phyloP scores from a whole-genome alignment of 192 early-diverging fungal genomes.

The Coemansia sp. region DNA sequence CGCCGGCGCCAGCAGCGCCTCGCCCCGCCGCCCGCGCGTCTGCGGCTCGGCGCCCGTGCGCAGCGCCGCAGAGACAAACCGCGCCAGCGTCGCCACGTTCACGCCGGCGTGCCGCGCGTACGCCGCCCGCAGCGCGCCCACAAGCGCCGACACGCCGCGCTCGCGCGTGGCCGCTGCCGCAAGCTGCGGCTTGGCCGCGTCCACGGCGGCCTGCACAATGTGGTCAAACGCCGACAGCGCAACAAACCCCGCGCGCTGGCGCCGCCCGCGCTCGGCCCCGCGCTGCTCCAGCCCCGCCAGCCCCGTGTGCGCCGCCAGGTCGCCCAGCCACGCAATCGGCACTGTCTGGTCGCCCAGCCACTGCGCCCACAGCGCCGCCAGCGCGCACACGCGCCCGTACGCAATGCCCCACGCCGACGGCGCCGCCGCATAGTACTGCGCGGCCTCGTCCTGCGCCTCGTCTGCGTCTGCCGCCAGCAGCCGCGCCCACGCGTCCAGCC shows the following conservation, averaged over 20 bases:
- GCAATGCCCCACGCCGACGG: slow-evolving; percentile 31
- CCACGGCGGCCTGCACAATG: slow-evolving; percentile 39
- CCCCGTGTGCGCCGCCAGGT: slow-evolving; percentile 20
- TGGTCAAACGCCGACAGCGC: slow-evolving; percentile 46
- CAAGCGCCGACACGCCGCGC: slow-evolving; percentile 9
- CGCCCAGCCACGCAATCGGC: not conserved
- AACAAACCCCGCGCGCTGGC: slow-evolving; percentile 30
- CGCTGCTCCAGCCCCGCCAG: slow-evolving; percentile 24
- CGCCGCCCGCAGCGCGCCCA: slow-evolving; percentile 23
- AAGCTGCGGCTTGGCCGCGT: slow-evolving; percentile 24
- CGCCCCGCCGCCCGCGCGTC: not conserved
- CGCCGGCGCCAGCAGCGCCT: slow-evolving; percentile 17
- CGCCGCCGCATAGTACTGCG: slow-evolving; percentile 3
- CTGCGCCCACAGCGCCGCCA: slow-evolving; percentile 34
- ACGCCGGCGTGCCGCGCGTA: slow-evolving; percentile 14
- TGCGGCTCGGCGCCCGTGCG: slow-evolving; percentile 1
- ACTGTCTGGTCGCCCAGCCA: slow-evolving; percentile 42
- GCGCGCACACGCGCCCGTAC: slow-evolving; percentile 31
- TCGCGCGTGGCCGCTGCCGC: slow-evolving; percentile 14
- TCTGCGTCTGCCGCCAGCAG: not conserved
- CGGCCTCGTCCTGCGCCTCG: not conserved
- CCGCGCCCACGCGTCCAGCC: slow-evolving; percentile 6
- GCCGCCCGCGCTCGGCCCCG: slow-evolving; percentile 1
- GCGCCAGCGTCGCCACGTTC: slow-evolving; percentile 34
- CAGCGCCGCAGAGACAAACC: slow-evolving; percentile 30